These are phyloP conservation scores for Jaltomata sinuosa DNA, from an alignment of 257 asterid species.

Conservation along the genomic window DNA sequence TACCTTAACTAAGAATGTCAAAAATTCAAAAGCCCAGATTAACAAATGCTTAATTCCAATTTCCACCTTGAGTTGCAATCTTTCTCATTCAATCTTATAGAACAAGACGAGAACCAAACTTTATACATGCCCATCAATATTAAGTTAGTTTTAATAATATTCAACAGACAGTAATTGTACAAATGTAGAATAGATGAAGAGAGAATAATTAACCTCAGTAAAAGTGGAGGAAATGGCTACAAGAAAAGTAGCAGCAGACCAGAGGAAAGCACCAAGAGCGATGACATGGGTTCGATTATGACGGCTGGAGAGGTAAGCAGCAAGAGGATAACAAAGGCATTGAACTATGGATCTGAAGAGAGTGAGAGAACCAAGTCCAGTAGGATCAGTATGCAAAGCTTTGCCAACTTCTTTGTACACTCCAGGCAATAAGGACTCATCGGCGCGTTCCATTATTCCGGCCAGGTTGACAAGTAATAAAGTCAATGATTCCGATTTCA, in stretches of 20 bases:
- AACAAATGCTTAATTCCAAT: background rate
- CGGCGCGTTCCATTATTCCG: conserved; percentile 80
- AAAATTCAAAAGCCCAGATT: background rate
- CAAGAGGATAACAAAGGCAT: conserved; percentile 78
- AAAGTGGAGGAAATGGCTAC: conserved; percentile 56
- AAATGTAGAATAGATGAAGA: background rate
- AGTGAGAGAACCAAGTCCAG: conserved; percentile 71
- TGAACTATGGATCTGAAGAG: conserved; percentile 76
- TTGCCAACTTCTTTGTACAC: conserved; percentile 72
- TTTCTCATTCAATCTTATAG: background rate
- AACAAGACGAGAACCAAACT: background rate
- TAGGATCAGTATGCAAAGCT: conserved; percentile 80
- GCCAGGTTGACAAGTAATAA: conserved; percentile 55
- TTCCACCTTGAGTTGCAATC: background rate
- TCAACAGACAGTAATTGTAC: no score
- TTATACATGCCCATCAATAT: no score
- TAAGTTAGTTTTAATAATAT: no score
- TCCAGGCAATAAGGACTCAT: conserved; percentile 65
- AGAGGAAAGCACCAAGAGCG: conserved; percentile 78
- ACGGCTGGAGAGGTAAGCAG: conserved; percentile 63
- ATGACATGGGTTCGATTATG: conserved; percentile 71
- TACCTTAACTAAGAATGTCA: background rate
- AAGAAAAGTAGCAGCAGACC: conserved; percentile 68
- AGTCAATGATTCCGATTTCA: conserved; percentile 46
- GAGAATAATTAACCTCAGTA: conserved; percentile 28